A percentile compares a stretch with the other conserved stretches of the same genome.
phyloP scores from a whole-genome alignment of 2,329 filamentous ascomycete species.

The Leptosphaerulina australis region DNA sequence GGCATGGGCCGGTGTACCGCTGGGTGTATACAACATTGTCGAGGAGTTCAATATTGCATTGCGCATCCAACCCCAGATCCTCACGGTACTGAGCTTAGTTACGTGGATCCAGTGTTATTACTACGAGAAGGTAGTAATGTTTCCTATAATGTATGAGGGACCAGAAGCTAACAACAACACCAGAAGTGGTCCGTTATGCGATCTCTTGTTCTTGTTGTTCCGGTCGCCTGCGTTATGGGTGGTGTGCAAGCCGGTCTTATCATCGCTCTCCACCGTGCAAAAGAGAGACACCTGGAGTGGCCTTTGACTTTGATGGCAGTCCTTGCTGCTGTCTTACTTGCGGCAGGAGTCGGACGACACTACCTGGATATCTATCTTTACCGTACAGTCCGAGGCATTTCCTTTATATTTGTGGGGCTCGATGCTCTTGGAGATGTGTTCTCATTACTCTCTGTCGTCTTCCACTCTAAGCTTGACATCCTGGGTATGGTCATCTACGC shows the following conservation, averaged over 20 bases:
- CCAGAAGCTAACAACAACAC: background rate
- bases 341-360: constrained; percentile 69
- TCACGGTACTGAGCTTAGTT: constrained; percentile 57
- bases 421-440: constrained; percentile 72
- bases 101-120: constrained; percentile 65
- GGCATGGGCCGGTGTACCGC: constrained; percentile 69
- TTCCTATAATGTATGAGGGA: too few relatives aligned
- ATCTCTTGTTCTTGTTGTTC: constrained; percentile 57
- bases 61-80: constrained; percentile 62
- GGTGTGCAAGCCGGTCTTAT: constrained; percentile 65
- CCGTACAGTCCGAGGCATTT: constrained; percentile 71
- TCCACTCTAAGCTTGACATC: constrained; percentile 63
- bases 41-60: constrained; percentile 60
- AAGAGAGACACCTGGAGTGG: constrained; percentile 59
- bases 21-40: constrained; percentile 67
- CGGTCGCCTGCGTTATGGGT: constrained; percentile 63
- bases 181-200: constrained; percentile 61
- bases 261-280: constrained; percentile 59
- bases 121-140: constrained; percentile 51
- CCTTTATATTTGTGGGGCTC: constrained; percentile 73
- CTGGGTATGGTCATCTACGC: constrained; percentile 71
- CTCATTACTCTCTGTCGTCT: constrained; percentile 68
- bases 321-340: constrained; percentile 66
- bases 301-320: constrained; percentile 70
- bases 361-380: constrained; percentile 73